Conservation (phyloP, 1,284 basidiomycete species). For the Moniliella sp. region DNA sequence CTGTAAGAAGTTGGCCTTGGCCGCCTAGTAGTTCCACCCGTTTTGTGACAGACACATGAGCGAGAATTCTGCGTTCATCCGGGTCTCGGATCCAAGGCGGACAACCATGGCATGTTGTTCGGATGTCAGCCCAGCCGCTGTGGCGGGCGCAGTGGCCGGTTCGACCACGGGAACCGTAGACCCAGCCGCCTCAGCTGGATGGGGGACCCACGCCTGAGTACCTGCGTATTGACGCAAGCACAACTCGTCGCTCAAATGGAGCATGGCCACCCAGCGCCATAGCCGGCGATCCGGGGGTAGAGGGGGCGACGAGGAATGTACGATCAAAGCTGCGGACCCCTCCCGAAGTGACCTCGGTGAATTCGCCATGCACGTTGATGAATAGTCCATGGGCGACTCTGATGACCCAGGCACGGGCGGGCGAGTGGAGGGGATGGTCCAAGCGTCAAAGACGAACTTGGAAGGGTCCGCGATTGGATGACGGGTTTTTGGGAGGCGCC, state of each 20-base stretch:
- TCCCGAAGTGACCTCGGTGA: conserved; percentile 45
- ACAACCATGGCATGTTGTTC: conserved; percentile 31
- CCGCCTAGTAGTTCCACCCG: conserved; percentile 28
- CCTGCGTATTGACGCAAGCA: conserved; percentile 62
- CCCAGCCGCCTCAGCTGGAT: conserved; percentile 1
- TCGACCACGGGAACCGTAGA: not conserved
- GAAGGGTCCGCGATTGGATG: conserved; percentile 46
- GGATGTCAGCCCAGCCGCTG: conserved; percentile 4
- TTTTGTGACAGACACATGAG: conserved; percentile 34
- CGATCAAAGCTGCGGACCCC: conserved; percentile 81
- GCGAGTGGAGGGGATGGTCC: conserved; percentile 37
- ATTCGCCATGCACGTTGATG: conserved; percentile 72
- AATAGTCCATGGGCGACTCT: conserved; percentile 42
- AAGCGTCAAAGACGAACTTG: conserved; percentile 73
- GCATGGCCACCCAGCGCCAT: conserved; percentile 68
- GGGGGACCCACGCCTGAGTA: conserved; percentile 44
- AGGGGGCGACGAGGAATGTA: conserved; percentile 64
- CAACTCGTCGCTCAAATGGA: conserved; percentile 71
- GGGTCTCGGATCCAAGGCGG: conserved; percentile 28
- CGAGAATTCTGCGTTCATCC: conserved; percentile 32
- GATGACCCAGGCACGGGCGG: conserved; percentile 3
- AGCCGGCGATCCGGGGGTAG: conserved; percentile 55
- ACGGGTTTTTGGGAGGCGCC: conserved; percentile 50
- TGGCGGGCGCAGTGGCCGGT: not conserved
- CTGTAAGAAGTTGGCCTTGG: conserved; percentile 28